These are phyloP conservation scores for Tricholoma hemisulphureum DNA, from an alignment of 768 basidiomycete species.

Conservation along the genomic window DNA sequence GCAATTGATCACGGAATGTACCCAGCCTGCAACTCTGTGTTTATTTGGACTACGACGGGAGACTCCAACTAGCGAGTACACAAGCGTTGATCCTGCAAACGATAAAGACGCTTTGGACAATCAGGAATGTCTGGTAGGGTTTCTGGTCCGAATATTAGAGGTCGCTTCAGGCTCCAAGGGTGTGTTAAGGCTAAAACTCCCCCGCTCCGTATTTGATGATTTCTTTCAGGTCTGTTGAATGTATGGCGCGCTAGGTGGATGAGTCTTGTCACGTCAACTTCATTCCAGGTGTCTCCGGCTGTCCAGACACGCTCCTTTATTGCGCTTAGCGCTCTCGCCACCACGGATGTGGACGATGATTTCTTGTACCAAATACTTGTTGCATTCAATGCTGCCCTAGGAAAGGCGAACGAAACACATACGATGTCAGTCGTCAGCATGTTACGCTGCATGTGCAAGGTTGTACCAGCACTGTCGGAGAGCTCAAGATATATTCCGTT, in stretches of 20 bases:
- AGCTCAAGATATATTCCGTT: slow-evolving; percentile 71
- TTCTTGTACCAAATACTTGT: slow-evolving; percentile 91
- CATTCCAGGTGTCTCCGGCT: slow-evolving; percentile 85
- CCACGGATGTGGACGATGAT: slow-evolving; percentile 87
- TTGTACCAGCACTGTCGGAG: slow-evolving; percentile 66
- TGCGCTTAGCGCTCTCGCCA: slow-evolving; percentile 77
- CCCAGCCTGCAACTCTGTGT: slow-evolving; percentile 53
- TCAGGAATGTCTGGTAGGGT: slow-evolving; percentile 61
- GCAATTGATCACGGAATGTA: slow-evolving; percentile 59
- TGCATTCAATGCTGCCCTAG: slow-evolving; percentile 73
- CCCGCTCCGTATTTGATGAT: slow-evolving; percentile 1
- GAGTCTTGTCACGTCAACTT: slow-evolving; percentile 81
- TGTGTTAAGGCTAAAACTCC: slow-evolving; percentile 30
- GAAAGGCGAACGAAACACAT: slow-evolving; percentile 66
- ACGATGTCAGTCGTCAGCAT: slow-evolving; percentile 79
- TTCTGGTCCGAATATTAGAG: slow-evolving; percentile 64
- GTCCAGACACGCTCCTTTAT: slow-evolving; percentile 89
- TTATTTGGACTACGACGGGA: slow-evolving; percentile 72
- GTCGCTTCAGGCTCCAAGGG: slow-evolving; percentile 68
- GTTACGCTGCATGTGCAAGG: slow-evolving; percentile 79
- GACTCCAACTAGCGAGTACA: slow-evolving; percentile 68
- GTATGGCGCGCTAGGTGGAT: slow-evolving; percentile 94
- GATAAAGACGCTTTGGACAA: slow-evolving; percentile 60
- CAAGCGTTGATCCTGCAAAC: slow-evolving; percentile 48
- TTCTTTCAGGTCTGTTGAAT: slow-evolving; percentile 63